Evolutionary conservation across 1,139 yeast species (phyloP), one percentile per base, ranked within the genome.

Genomic region (Candida neerlandica): DNA sequence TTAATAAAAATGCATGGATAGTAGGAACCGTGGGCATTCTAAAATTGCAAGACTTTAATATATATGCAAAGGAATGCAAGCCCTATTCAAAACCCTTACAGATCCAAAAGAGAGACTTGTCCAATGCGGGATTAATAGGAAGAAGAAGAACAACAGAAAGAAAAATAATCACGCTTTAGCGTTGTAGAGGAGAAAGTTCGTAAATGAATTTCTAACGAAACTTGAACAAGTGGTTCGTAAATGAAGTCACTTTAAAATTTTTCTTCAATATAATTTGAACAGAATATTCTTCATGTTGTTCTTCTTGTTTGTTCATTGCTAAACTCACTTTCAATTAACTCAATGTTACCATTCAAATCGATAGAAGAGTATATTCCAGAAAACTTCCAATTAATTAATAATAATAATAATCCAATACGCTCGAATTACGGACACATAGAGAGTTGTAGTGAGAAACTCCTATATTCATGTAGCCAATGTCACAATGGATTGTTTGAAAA

Each of bases 381-480:
- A 10, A 49, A 49, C 14, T 46, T 49, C n/a, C 33, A 32, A 38
- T 14, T 46, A 12, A 16, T 35, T 4, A 26, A 26, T 16, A 37
- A 19, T n/a, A 10, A n/a, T n/a, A n/a, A n/a, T n/a, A n/a, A n/a
- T n/a, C 30, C 7, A n/a, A 7, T 16, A n/a, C 21, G 32, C 16
- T 29, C 40, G 10, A 18, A 23, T 16, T 19, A 42, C 11, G 18
- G 23, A 6, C 41, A 21, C 16, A 4, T n/a, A 21, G 29, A 23
- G 27, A 23, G 18, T 7, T 37, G 29, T 14, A n/a, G 14, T 29
- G 30, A n/a, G 6, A 12, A 27, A n/a, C 27, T 21, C 14, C 15
- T 37, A 21, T 30, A n/a, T 23, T 21, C 49, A 12, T 60, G 63
- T 44, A 57, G 54, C 18, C 41, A 49, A 34, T 55, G 63, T 38